Conservation (phyloP, 371 early-diverging fungal species). For the Vairimorpha ceranae region DNA sequence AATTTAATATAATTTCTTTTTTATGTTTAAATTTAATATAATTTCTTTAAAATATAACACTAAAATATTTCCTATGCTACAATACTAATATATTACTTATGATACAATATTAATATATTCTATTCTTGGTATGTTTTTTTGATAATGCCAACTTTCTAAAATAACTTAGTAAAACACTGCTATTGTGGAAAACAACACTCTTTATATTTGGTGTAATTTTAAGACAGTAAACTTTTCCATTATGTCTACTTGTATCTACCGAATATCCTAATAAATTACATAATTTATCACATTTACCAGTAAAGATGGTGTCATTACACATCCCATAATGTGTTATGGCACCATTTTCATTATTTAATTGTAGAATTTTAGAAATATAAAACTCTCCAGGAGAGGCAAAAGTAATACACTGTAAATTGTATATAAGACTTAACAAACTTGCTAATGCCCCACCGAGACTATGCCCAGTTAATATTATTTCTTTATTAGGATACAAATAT, state of each 20-base stretch:
- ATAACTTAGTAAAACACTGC: not conserved
- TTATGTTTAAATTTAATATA: no score
- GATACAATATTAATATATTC: no score
- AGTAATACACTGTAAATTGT: slow-evolving; percentile 28
- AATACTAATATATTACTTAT: no score
- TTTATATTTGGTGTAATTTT: slow-evolving; percentile 6
- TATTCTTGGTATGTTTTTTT: no score
- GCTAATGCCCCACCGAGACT: slow-evolving; percentile 64
- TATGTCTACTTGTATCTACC: slow-evolving; percentile 43
- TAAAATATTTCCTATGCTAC: no score
- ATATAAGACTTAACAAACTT: slow-evolving; percentile 43
- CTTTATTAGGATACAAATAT: slow-evolving; percentile 12
- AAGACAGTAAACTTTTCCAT: slow-evolving; percentile 42
- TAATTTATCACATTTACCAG: slow-evolving; percentile 29
- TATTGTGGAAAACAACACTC: slow-evolving; percentile 6
- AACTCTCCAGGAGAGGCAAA: slow-evolving; percentile 59
- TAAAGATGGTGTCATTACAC: slow-evolving; percentile 44
- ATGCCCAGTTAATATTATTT: slow-evolving; percentile 62
- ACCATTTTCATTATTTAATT: not conserved
- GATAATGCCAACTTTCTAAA: not conserved
- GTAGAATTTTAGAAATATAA: slow-evolving; percentile 21
- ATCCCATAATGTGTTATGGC: slow-evolving; percentile 39
- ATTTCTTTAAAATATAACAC: no score
- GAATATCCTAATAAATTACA: slow-evolving; percentile 41
- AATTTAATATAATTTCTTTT: no score